A percentile compares a stretch with the other conserved stretches of the same genome.
Conservation (phyloP, 805 yeast genomes). For the Saccharomycodes ludwigii region DNA sequence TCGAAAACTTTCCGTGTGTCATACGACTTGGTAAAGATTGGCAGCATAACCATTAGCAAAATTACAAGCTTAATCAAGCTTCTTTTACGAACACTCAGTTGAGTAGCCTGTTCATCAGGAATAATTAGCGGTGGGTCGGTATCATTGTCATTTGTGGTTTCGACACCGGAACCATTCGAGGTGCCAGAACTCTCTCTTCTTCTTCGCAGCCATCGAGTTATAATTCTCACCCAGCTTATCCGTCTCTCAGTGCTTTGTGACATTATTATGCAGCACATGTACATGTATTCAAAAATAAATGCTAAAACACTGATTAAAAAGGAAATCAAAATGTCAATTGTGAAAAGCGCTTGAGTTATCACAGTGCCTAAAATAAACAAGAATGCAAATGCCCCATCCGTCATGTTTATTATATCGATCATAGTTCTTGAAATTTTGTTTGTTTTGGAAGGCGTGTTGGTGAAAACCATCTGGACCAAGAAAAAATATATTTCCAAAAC, state of each 20-base stretch:
- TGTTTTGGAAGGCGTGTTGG: constrained; percentile 70
- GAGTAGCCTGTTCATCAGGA: constrained; percentile 41
- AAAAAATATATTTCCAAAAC: constrained; percentile 43
- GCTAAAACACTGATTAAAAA: constrained; percentile 59
- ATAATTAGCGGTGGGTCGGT: constrained; percentile 20
- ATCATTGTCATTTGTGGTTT: no score
- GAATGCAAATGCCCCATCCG: constrained; percentile 61
- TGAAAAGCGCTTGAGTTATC: constrained; percentile 41
- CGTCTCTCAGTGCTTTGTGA: constrained; percentile 65
- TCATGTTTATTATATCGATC: constrained; percentile 46
- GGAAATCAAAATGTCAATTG: constrained; percentile 59
- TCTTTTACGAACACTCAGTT: constrained; percentile 45
- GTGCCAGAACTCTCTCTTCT: constrained; percentile 13
- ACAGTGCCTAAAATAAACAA: constrained; percentile 47
- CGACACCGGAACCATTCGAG: constrained; percentile 11
- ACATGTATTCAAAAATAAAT: constrained; percentile 64
- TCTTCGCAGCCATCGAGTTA: constrained; percentile 52
- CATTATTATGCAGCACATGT: constrained; percentile 50
- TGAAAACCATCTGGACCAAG: constrained; percentile 55
- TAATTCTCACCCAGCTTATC: constrained; percentile 49
- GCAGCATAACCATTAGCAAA: constrained; percentile 41
- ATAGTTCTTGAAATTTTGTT: constrained; percentile 63
- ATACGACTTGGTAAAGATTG: constrained; percentile 57
- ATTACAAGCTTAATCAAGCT: constrained; percentile 42
- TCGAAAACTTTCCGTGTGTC: constrained; percentile 45